phyloP scores from a whole-genome alignment of 331 rosid genomes.

The Phaseolus coccineus region DNA sequence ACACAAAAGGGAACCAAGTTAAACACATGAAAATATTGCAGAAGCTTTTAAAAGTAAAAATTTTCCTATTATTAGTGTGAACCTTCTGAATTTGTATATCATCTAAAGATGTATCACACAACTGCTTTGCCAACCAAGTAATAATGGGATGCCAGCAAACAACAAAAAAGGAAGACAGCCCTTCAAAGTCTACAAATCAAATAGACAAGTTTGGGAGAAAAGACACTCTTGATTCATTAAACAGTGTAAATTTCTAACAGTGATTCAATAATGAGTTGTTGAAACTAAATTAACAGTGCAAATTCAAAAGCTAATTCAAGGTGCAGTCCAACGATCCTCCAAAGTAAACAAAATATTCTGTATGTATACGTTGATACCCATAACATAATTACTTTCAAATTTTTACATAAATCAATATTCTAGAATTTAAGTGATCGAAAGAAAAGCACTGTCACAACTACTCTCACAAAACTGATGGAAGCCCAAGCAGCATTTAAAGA shows the following conservation, averaged over 20 bases:
- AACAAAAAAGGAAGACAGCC: not conserved
- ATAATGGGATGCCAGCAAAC: not conserved
- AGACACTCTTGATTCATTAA: not conserved
- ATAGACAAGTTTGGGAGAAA: slow-evolving; percentile 1
- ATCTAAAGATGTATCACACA: not conserved
- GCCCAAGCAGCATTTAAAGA: slow-evolving; percentile 81
- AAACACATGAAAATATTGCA: not conserved
- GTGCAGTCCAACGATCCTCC: too few relatives aligned
- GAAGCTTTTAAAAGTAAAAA: not conserved
- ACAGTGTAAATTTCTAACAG: too few relatives aligned
- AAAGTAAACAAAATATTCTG: too few relatives aligned
- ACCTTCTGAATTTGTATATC: not conserved
- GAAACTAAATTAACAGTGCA: too few relatives aligned
- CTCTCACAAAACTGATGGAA: slow-evolving; percentile 27
- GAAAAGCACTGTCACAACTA: too few relatives aligned
- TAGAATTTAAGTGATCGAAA: too few relatives aligned
- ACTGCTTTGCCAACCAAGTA: not conserved
- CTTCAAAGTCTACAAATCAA: not conserved
- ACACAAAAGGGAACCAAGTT: not conserved
- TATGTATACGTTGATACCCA: too few relatives aligned
- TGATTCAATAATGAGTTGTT: too few relatives aligned
- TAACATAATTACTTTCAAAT: too few relatives aligned
- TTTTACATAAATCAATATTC: too few relatives aligned
- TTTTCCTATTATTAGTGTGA: not conserved
- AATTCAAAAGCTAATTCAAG: too few relatives aligned